Evolutionary conservation across 1,284 basidiomycete genomes (phyloP), one percentile per base, ranked within the genome.

Genomic region (Cryptococcus sp.): DNA sequence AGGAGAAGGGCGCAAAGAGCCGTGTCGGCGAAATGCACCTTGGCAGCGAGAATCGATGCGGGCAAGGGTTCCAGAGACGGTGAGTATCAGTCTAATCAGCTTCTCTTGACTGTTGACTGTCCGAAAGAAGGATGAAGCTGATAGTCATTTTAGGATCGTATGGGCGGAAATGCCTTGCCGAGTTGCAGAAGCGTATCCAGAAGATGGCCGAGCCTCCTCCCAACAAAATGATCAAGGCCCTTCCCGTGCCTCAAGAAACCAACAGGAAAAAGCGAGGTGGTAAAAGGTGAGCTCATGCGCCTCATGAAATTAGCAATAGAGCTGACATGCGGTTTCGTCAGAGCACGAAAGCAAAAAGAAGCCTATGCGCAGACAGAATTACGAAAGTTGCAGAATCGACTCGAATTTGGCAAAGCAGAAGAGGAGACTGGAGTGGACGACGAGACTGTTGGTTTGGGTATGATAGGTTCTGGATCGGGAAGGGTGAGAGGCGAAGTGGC

Each of bases 341-440:
- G 93, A 11, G 96, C 95, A 1, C 87, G 96, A 48, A 96, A 96
- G 76, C 89, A 93, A 22, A 99, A 99, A 75, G 96, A 99, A 79
- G 90, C 91, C 5, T 93, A 95, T 72, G 94, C 93, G 3, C 90
- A 93, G 79, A 98, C 96, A 3, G 96, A 99, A 78, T 81, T 99
- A 49, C 87, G 92, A 64, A 99, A 99, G 80, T 82, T 96, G 67
- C 93, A 97, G 79, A 99, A 99, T 78, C 86, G 96, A 48, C 89
- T 99, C 87, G 87, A 85, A 63, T 99, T 99, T 69, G 96, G 96
- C 54, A 89, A 95, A 79, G 89, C 88, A 2, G 96, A 99, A 76
- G 89, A 95, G 70, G 96, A 99, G 78, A 89, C 93, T 22, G 93
- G 92, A 40, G 91, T 93, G 20, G 96, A 93, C 55, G 96, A 97